Conservation (phyloP, 345 rosid genomes). For the Moringa oleifera region DNA sequence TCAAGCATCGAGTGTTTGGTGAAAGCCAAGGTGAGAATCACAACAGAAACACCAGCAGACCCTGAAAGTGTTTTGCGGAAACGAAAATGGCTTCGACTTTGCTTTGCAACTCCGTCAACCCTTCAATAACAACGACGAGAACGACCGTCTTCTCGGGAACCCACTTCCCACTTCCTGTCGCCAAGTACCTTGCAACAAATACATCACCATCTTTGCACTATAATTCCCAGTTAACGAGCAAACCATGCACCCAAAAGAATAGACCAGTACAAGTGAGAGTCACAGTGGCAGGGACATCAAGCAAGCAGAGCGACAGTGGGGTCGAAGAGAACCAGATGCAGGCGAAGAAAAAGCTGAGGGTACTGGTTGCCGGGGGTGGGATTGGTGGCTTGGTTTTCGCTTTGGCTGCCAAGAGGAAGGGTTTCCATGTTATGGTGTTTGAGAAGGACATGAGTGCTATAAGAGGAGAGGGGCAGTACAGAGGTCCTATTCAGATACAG, state of each 20-base stretch:
- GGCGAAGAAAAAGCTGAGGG: conserved; percentile 39
- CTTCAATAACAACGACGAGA: conserved; percentile 25
- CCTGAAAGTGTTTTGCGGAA: neutral
- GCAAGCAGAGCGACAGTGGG: conserved; percentile 4
- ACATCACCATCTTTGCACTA: conserved; percentile 29
- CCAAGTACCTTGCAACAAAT: conserved; percentile 32
- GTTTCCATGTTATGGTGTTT: conserved; percentile 80
- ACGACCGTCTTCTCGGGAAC: conserved; percentile 43
- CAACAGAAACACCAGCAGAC: neutral
- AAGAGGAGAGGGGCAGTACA: conserved; percentile 94
- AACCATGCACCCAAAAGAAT: conserved; percentile 16
- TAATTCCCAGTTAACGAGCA: conserved; percentile 25
- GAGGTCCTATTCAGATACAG: conserved; percentile 95
- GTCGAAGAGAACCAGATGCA: conserved; percentile 9
- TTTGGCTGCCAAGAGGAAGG: conserved; percentile 81
- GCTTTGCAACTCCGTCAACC: conserved; percentile 41
- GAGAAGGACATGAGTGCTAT: conserved; percentile 89
- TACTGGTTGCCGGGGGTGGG: conserved; percentile 91
- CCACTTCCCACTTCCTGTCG: conserved; percentile 35
- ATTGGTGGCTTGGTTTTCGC: conserved; percentile 89
- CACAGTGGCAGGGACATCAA: conserved; percentile 26
- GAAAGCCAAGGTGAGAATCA: too few relatives aligned
- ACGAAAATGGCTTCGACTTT: conserved; percentile 56
- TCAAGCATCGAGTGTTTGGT: too few relatives aligned
- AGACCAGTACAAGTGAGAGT: conserved; percentile 34